Evolutionary conservation across 495 filamentous ascomycete genomes (phyloP).

Genomic region (Neurospora discreta): DNA sequence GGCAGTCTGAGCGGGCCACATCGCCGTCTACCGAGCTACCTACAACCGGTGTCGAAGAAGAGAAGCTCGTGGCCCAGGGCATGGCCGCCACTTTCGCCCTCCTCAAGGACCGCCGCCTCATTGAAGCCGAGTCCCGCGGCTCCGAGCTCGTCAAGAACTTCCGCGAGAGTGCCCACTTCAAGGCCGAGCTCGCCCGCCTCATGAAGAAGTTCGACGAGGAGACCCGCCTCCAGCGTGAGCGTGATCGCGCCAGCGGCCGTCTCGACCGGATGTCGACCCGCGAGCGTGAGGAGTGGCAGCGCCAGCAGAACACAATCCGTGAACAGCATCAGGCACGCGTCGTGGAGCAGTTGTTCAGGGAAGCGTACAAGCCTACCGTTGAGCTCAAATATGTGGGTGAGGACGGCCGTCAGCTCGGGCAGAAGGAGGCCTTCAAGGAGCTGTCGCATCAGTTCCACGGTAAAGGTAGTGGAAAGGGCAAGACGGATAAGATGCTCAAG

Average conservation of each 20-base stretch:
- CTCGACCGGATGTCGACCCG: conserved; percentile 78
- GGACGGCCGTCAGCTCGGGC: conserved; percentile 68
- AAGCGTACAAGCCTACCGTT: conserved; percentile 80
- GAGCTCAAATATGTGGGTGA: conserved; percentile 87
- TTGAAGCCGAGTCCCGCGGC: conserved; percentile 47
- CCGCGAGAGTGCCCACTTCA: conserved; percentile 70
- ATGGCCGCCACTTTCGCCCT: conserved; percentile 72
- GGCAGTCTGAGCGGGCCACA: conserved; percentile 27
- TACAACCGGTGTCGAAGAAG: conserved; percentile 72
- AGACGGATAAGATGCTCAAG: conserved; percentile 94
- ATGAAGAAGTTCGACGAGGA: conserved; percentile 66
- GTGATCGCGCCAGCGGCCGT: conserved; percentile 68
- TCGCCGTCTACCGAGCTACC: conserved; percentile 25
- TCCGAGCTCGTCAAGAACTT: conserved; percentile 55
- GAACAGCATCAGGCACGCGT: conserved; percentile 72
- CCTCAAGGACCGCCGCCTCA: conserved; percentile 69
- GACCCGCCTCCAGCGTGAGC: conserved; percentile 74
- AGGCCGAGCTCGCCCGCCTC: conserved; percentile 61
- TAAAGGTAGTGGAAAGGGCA: conserved; percentile 92
- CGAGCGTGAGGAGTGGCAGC: conserved; percentile 83
- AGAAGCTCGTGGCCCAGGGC: conserved; percentile 64
- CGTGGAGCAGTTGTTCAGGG: conserved; percentile 72
- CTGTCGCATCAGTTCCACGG: conserved; percentile 96
- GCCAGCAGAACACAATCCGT: conserved; percentile 73
- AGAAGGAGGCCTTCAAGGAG: conserved; percentile 88